Percentiles rank a stretch among this genome's conserved stretches.
Evolutionary conservation across 768 basidiomycete genomes (phyloP).

Genomic region (Tylopilus vinaceipallidus): DNA sequence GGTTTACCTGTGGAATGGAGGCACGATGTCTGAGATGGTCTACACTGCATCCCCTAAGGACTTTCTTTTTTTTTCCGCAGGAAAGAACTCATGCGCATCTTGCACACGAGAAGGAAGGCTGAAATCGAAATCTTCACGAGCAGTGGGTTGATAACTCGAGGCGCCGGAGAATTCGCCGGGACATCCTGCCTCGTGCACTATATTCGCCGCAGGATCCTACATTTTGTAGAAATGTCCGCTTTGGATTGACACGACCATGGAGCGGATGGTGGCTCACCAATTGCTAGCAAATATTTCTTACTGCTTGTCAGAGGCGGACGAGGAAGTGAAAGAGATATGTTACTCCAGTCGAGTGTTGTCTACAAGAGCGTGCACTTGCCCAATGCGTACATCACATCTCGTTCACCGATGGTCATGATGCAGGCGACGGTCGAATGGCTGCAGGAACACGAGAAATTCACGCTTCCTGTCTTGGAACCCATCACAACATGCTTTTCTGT

Average conservation of each 20-base stretch:
- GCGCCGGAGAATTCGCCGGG: slow-evolving; percentile 7
- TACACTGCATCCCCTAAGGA: neutral
- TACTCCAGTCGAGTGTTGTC: no score
- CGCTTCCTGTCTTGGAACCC: slow-evolving; percentile 34
- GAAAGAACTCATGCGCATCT: slow-evolving; percentile 76
- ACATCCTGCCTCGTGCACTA: slow-evolving; percentile 24
- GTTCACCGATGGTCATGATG: neutral
- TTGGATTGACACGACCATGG: slow-evolving; percentile 5
- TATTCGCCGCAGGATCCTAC: slow-evolving; percentile 25
- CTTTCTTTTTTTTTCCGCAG: slow-evolving; percentile 39
- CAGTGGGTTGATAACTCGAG: slow-evolving; percentile 2
- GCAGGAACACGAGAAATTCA: slow-evolving; percentile 16
- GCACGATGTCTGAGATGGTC: slow-evolving; percentile 36
- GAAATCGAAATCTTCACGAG: slow-evolving; percentile 76
- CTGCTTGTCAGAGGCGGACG: no score
- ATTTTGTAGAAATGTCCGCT: slow-evolving; percentile 26
- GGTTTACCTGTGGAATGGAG: slow-evolving; percentile 64
- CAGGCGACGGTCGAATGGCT: slow-evolving; percentile 11
- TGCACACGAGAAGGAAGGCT: slow-evolving; percentile 83
- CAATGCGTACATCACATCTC: no score
- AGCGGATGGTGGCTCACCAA: neutral
- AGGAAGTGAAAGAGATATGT: neutral
- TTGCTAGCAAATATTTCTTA: neutral
- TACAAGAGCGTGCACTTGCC: no score
- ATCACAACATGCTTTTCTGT: slow-evolving; percentile 54